Evolutionary conservation across 2,329 filamentous ascomycete genomes (phyloP), one percentile per base, ranked within the genome.

Genomic region (Verticillium longisporum): DNA sequence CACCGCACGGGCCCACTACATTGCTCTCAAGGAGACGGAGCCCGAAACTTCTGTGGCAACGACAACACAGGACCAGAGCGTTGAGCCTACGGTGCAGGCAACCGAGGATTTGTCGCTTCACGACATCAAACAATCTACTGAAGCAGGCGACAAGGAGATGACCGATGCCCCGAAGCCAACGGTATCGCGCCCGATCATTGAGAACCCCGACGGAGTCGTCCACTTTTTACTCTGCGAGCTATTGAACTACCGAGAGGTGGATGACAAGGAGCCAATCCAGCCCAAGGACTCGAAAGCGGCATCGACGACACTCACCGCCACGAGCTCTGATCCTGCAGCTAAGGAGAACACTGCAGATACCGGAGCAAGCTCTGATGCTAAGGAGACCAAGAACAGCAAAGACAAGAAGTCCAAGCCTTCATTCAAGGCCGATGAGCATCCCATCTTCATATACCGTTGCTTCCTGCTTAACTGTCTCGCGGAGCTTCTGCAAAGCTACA

Each of bases 391-490:
- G 4, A 81, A 83, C n/a, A 72, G 70, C 34, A 83, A 82, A 68
- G 78, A 83, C 60, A 87, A 89, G 73, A 91, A 92, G 71, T 76
- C 86, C 11, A 96, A 96, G 75, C 79, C 84, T 0, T 78, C 85
- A 0, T 98, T 98, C 81, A 97, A 96, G 75, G 81, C 91, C 1
- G 92, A 97, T 58, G 90, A 97, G 37, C 92, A 99, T 72, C 92
- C 93, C 0, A 97, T 97, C 63, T 99, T 96, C 76, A 88, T 98
- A 59, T 99, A 98, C 71, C 87, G 95, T 56, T 97, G 94, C 77
- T 97, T 98, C 78, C 79, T 99, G 58, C 83, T 99, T 36, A 92
- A 95, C 71, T 97, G 93, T 69, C 79, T 99, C 45, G 88, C 92
- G 0, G 95, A 99, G 74, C 84, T 99, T 14, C 80, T 99, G 14